Percentiles rank a stretch among this genome's conserved stretches.
Evolutionary conservation across 179 eudicot genomes (phyloP).

Genomic region (Spergularia azorica): DNA sequence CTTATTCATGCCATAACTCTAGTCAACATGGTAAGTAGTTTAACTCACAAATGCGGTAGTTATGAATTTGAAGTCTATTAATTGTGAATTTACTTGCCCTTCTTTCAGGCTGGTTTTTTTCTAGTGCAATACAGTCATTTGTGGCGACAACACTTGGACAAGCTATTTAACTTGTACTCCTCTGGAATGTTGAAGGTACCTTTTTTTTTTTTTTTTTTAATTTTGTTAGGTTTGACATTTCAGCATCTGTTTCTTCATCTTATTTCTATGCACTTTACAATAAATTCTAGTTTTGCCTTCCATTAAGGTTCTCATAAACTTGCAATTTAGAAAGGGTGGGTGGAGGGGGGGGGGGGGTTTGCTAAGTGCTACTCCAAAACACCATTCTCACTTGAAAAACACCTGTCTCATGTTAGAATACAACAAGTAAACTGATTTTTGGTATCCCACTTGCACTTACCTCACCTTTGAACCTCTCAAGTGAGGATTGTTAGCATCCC

Average conservation of each 20-base stretch:
- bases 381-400: too few species aligned
- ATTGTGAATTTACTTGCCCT: slow-evolving; percentile 9
- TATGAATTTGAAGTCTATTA: background rate
- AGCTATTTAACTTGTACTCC: slow-evolving; percentile 60
- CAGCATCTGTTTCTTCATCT: background rate
- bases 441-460: too few species aligned
- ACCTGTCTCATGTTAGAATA: too few species aligned
- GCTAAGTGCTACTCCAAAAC: too few species aligned
- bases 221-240: too few species aligned
- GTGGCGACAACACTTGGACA: slow-evolving; percentile 87
- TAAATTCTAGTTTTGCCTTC: background rate
- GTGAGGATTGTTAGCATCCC: too few species aligned
- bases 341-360: too few species aligned
- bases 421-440: too few species aligned
- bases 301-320: background rate
- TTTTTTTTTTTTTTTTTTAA: background rate
- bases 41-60: too few species aligned
- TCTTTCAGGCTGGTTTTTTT: slow-evolving; percentile 81
- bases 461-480: too few species aligned
- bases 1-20: background rate
- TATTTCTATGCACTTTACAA: background rate
- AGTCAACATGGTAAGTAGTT: background rate
- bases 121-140: slow-evolving; percentile 74
- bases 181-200: slow-evolving; percentile 78
- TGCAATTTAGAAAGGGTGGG: background rate